Evolutionary conservation across 495 filamentous ascomycete species (phyloP).

Genomic region (Penicillium fimorum): DNA sequence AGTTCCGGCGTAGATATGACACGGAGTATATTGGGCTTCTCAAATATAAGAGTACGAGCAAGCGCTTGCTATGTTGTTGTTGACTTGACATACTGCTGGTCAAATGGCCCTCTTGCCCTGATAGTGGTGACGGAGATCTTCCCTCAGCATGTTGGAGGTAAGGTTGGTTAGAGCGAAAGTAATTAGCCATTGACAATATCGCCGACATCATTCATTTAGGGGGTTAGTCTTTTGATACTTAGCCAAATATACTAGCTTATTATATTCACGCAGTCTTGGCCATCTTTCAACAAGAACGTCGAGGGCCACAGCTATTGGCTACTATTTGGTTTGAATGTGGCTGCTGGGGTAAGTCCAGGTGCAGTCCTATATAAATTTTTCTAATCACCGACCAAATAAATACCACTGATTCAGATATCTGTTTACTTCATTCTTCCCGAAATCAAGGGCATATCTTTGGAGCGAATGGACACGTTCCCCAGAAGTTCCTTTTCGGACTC

Average conservation of each 20-base stretch:
- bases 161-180: constrained; percentile 15
- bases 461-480: constrained; percentile 42
- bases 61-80: constrained; percentile 39
- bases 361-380: background rate
- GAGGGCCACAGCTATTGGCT: constrained; percentile 37
- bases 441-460: constrained; percentile 26
- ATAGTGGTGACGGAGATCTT: constrained; percentile 38
- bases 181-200: too few relatives aligned
- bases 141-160: constrained; percentile 38
- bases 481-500: too few relatives aligned
- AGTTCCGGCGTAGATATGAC: constrained; percentile 31
- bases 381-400: background rate
- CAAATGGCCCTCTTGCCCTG: constrained; percentile 35
- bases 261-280: constrained; percentile 38
- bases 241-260: constrained; percentile 37
- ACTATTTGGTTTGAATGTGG: constrained; percentile 34
- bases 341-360: constrained; percentile 28
- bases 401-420: constrained; percentile 27
- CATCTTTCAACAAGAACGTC: constrained; percentile 32
- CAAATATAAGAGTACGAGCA: constrained; percentile 34
- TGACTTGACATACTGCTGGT: constrained; percentile 40
- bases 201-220: constrained; percentile 5
- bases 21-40: constrained; percentile 33
- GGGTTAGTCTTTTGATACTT: constrained; percentile 33
- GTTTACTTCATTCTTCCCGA: constrained; percentile 37